These are phyloP conservation scores for Sporothrix variecibatus DNA, from an alignment of 2,329 filamentous ascomycete genomes.

Conservation along the genomic window DNA sequence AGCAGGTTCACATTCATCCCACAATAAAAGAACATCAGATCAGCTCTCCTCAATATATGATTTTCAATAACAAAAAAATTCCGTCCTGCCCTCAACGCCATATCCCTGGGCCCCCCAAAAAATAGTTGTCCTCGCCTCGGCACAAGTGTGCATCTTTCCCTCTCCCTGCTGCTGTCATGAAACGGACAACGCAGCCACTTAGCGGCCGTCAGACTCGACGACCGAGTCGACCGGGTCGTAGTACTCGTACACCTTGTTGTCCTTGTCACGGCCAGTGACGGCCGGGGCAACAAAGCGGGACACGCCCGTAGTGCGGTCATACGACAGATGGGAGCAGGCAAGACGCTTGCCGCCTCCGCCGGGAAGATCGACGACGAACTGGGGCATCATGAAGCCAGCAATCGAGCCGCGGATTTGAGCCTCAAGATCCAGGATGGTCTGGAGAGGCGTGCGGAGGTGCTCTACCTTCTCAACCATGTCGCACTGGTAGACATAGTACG, in stretches of 20 bases:
- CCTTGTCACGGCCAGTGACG: constrained; percentile 47
- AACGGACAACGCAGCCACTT: background rate
- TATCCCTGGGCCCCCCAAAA: background rate
- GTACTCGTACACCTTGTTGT: constrained; percentile 57
- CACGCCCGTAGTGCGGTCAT: constrained; percentile 55
- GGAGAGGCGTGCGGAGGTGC: constrained; percentile 63
- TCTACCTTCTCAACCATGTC: constrained; percentile 64
- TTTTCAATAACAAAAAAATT: background rate
- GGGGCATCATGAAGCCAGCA: constrained; percentile 63
- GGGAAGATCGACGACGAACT: constrained; percentile 65
- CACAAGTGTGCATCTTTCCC: background rate
- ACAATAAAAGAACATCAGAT: background rate
- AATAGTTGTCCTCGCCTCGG: background rate
- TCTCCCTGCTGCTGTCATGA: no score
- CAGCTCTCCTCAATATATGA: background rate
- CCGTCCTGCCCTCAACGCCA: background rate
- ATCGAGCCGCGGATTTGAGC: constrained; percentile 59
- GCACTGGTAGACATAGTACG: constrained; percentile 68
- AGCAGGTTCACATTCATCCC: background rate
- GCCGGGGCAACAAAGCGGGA: constrained; percentile 60
- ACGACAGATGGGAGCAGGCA: constrained; percentile 54
- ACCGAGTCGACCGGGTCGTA: constrained; percentile 50
- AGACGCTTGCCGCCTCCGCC: constrained; percentile 65
- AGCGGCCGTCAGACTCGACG: background rate
- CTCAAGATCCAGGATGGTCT: constrained; percentile 60